Conservation (phyloP, 2,329 filamentous ascomycete genomes). For the Ophiognomonia clavigignenti-juglandacearum region DNA sequence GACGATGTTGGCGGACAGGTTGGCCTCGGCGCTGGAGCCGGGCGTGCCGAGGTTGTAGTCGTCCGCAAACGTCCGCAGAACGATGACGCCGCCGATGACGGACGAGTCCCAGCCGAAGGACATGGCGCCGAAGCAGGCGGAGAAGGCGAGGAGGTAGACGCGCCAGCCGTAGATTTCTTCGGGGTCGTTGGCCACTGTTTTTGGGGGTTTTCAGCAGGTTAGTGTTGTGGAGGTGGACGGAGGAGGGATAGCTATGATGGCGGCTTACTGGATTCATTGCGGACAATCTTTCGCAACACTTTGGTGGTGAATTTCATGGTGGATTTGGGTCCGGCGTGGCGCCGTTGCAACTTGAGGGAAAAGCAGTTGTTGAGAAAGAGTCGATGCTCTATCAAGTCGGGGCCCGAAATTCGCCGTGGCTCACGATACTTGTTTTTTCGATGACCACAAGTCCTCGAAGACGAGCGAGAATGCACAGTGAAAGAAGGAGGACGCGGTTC, state of each 20-base stretch:
- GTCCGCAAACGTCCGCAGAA: slow-evolving; percentile 49
- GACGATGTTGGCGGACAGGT: slow-evolving; percentile 22
- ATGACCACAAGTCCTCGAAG: no score
- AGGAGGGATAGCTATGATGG: background rate
- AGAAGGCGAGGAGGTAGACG: slow-evolving; percentile 4
- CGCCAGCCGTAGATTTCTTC: background rate
- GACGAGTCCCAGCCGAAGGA: slow-evolving; percentile 60
- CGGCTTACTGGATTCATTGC: slow-evolving; percentile 4
- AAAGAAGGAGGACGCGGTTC: no score
- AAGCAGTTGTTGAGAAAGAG: background rate
- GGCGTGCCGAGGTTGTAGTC: slow-evolving; percentile 30
- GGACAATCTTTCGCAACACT: slow-evolving; percentile 5
- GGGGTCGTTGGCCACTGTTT: slow-evolving; percentile 1
- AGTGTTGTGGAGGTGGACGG: background rate
- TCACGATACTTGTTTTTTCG: no score
- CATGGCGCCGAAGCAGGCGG: slow-evolving; percentile 42
- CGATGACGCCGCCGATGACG: slow-evolving; percentile 63
- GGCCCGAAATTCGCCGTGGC: no score
- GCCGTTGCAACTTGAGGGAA: background rate
- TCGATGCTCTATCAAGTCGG: no score
- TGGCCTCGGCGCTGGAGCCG: slow-evolving; percentile 11
- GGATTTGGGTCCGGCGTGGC: background rate
- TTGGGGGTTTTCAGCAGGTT: background rate
- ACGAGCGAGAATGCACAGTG: no score
- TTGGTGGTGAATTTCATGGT: slow-evolving; percentile 4